Base-by-base conservation (phyloP, 306 rosid genomes). In the Pterocarpus macrocarpus region DNA sequence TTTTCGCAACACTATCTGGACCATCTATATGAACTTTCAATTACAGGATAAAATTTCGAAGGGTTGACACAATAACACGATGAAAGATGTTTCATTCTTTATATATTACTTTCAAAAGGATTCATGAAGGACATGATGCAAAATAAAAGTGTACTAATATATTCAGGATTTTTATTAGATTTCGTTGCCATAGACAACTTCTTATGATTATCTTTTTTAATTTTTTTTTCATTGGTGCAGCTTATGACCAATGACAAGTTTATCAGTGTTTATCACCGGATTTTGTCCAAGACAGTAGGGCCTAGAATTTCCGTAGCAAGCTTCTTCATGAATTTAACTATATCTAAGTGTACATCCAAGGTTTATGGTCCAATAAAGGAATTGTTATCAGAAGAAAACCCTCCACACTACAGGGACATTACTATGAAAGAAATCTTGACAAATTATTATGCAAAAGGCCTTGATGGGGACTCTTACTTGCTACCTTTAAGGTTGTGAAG, bases 331-430 rank as follows among this genome's bases (percentile, higher is more conserved):
- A 47, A 59, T 34, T 57, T 16, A 1, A 57, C 2, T 2, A 15
- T 35, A 53, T 7, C 56, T 35, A 71, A 66, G 34, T 50, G 4
- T 6, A 1, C 67, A 35, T 77, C 75, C 0, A 85, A 34, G 68
- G 10, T 39, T 16, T 84, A 76, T 67, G 89, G 88, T 63, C 91
- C 91, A 3, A 87, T 89, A n/a, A 77, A 89, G 63, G 89, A 89
- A 49, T 56, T 89, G 49, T n/a, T 82, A 69, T 87, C 86, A 0
- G 88, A 87, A 80, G 78, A 87, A 32, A 78, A 85, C 13, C 88
- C 88, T 9, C 81, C 86, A 8, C 66, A 65, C 7, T 91, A 86
- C 33, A 76, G 71, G 79, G 87, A 77, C 13, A 57, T 55, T 5
- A 83, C 81, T 0, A 2, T 75, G 3, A 61, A 41, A 28, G 90